Evolutionary conservation across 164 flowering plant species (phyloP), one percentile per base, ranked within the genome.

Genomic region (Vitis vinifera): DNA sequence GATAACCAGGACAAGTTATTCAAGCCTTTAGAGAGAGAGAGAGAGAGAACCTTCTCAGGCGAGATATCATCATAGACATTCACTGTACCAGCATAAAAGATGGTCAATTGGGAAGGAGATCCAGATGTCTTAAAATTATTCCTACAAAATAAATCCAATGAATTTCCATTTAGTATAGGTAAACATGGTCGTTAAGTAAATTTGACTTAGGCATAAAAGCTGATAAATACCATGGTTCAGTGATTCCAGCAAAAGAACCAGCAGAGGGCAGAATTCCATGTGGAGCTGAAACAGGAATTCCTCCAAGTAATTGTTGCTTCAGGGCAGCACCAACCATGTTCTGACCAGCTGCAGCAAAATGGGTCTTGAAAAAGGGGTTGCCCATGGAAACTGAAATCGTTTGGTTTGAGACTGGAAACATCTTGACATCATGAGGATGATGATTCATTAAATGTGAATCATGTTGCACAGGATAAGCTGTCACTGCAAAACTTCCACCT

Each of bases 21-120:
- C 5, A 31, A 37, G 44, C 44, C 44, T 37, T 1, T 1, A 23
- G 27, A 37, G 44, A 37, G 44, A 50, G 55, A 70, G 62, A 49
- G 61, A 44, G 51, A 47, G 62, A 61, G 30, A 66, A 93, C 97
- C 97, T 90, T 91, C 75, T 93, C 98, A n/a, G 91, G 90, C 14
- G 95, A 66, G 69, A 93, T 76, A 73, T 84, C 86, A 49, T 91
- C 86, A 72, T 72, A 93, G 57, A 91, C 95, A 68, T 80, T 82
- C 72, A 93, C 98, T 3, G 83, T 58, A 14, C 98, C 98, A 1
- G 74, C 89, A 78, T 90, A 93, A 72, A 93, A 93, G 76, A 93
- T 86, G 62, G 97, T 93, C 77, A 93, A 62, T 63, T 87, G 97
- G 16, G 88, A 76, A 64, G 87, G 78, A 68, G 86, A 76, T 2